A percentile compares a stretch with the other conserved stretches of the same genome.
Evolutionary conservation across 2,329 filamentous ascomycete species (phyloP).

Genomic region (Pseudomassariella vexata): DNA sequence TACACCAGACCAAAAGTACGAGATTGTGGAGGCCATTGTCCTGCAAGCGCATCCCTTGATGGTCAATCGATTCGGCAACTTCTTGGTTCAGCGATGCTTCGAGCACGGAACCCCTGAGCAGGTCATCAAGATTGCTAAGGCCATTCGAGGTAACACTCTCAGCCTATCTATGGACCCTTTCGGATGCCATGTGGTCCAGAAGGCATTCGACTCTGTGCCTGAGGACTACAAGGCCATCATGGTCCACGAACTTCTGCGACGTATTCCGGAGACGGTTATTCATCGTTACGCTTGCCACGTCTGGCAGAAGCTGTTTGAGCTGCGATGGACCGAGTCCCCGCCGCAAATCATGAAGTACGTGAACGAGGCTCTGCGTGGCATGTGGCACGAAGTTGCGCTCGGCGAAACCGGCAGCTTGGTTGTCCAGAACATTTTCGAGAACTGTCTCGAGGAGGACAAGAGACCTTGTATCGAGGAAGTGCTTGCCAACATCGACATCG

Average conservation of each 20-base stretch:
- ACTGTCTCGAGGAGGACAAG: constrained; percentile 98
- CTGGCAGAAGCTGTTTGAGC: constrained; percentile 98
- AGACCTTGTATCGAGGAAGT: constrained; percentile 97
- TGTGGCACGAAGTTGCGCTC: constrained; percentile 98
- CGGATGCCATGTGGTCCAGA: constrained; percentile 96
- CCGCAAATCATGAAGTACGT: constrained; percentile 99
- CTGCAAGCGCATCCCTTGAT: constrained; percentile 91
- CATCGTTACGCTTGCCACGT: constrained; percentile 98
- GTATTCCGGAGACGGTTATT: constrained; percentile 95
- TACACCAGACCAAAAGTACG: constrained; percentile 90
- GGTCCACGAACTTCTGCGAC: constrained; percentile 93
- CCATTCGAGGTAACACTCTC: constrained; percentile 89
- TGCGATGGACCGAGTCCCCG: constrained; percentile 90
- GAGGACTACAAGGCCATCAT: constrained; percentile 98
- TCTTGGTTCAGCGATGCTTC: constrained; percentile 96
- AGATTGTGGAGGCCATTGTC: constrained; percentile 95
- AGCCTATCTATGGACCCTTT: constrained; percentile 98
- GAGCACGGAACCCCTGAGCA: constrained; percentile 95
- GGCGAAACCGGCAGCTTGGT: constrained; percentile 97
- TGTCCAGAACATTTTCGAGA: constrained; percentile 99
- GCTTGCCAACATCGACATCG: constrained; percentile 87
- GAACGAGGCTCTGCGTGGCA: constrained; percentile 87
- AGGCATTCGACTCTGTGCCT: constrained; percentile 95
- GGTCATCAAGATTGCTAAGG: constrained; percentile 87
- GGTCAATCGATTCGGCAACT: constrained; percentile 98